Base-by-base conservation (phyloP, 768 basidiomycete genomes). In the Tylopilus vinaceipallidus region DNA sequence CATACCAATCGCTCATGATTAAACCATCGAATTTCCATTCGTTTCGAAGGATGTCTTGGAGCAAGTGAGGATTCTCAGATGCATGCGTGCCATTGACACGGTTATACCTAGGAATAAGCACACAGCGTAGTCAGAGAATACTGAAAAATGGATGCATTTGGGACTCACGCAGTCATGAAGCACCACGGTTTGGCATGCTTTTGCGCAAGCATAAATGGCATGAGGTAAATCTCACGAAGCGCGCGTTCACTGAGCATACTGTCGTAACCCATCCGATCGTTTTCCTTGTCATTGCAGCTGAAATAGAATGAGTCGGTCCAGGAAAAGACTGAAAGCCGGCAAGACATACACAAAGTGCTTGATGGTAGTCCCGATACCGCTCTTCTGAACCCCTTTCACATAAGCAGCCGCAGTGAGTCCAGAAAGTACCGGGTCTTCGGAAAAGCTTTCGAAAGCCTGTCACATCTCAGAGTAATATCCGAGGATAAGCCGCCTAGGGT, bases 1-100 rank as follows among this genome's bases (percentile, higher is more conserved):
- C 63, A 20, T 65, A 87, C 89, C 90, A 93, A 63, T 91, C 90
- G 50, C 85, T 87, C 87, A 91, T 91, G 49, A 87, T 72, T 71
- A 81, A 63, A 3, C 85, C 84, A n/a, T 83, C 72, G 56, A 78
- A 87, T 34, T 79, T 76, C 88, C 89, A 91, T 60, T 91, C 89
- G 14, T 77, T 76, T 10, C 87, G 75, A 2, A 90, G 72, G 40
- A 89, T 75, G 16, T 84, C 75, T 17, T 73, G 71, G 14, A 92
- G 63, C 22, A 92, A 67, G 49, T 72, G 65, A 4, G 68, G 69
- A 60, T 84, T 82, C 68, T 92, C 88, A 1, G 82, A 83, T 14
- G 73, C 79, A 55, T 90, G 88, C 0, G 71, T 77, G 3, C 90
- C 90, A 53, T 91, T 91, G 36, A 91, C 78, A 47, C 85, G 84